Base-by-base conservation (phyloP, 2,329 filamentous ascomycete species). In the Elsinoe arachidis region DNA sequence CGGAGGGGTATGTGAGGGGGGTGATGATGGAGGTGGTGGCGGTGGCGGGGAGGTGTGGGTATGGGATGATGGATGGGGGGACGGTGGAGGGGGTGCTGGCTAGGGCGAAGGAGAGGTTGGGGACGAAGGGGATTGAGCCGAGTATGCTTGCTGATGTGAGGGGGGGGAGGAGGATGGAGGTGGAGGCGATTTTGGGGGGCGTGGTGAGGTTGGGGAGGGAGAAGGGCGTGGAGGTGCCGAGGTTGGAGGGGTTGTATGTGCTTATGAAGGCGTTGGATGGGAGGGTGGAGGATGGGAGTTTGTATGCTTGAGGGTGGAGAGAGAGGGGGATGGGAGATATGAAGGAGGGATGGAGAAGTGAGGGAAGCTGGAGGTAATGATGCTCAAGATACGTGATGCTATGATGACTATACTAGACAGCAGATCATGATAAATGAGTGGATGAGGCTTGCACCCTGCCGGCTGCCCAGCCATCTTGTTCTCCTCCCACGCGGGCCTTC, bases 101-200 rank as follows among this genome's bases (percentile, higher is more conserved):
- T 0, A 63, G 70, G 6, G 70, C 75, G 1, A 69, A 63, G 52
- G 69, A 65, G 11, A 64, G 74, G 23, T 65, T 73, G 14, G 65
- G 67, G 1, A 65, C 67, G 4, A 66, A 65, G 4, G 76, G 75
- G 0, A 71, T 74, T 3, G 74, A 77, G 67, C 73, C 75, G 9
- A 78, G 74, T 61, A 79, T 80, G 77, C 62, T 78, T 53, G 72
- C 75, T 14, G 77, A 79, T 66, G 73, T 75, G 10, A 67, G 69
- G 34, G 61, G 65, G 15, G 69, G 68, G 1, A 66, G 75, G 21
- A 65, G 68, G 5, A 75, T 77, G 66, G 77, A 79, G 62, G 73
- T 78, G 2, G 77, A 79, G 59, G 76, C 76, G 0, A 78, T 80
- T 54, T 60, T 79, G 6, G 77, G 77, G 1, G 77, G 77, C 61